A percentile compares a stretch with the other conserved stretches of the same genome.
phyloP scores from a whole-genome alignment of 331 rosid genomes.

The Malus hybrid region DNA sequence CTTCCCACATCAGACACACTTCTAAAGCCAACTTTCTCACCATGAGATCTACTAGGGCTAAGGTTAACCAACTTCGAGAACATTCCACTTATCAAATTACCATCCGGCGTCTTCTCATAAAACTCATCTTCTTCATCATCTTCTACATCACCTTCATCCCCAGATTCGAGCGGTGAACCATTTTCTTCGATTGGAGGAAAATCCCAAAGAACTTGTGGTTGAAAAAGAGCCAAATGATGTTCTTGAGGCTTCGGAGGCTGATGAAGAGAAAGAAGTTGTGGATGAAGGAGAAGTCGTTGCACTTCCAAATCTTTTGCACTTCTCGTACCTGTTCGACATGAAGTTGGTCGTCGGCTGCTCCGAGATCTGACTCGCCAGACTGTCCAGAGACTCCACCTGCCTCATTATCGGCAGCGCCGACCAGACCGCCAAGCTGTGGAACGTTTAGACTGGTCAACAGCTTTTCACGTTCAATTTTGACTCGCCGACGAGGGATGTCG shows the following conservation, averaged over 20 bases:
- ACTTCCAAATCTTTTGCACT: constrained; percentile 38
- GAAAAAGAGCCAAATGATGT: constrained; percentile 47
- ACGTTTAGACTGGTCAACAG: constrained; percentile 71
- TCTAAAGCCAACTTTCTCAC: constrained; percentile 28
- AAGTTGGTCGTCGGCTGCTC: too few relatives aligned
- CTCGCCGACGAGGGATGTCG: constrained; percentile 79
- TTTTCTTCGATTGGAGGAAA: constrained; percentile 29
- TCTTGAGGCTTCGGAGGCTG: constrained; percentile 19
- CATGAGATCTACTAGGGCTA: neutral
- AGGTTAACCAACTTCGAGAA: constrained; percentile 38
- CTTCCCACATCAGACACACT: constrained; percentile 48
- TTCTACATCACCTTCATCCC: constrained; percentile 11
- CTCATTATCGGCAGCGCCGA: constrained; percentile 86
- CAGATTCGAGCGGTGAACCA: constrained; percentile 26
- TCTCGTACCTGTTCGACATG: too few relatives aligned
- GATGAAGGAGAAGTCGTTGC: constrained; percentile 17
- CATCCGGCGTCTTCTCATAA: constrained; percentile 29
- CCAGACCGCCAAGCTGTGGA: constrained; percentile 69
- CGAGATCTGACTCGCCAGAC: too few relatives aligned
- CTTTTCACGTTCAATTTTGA: constrained; percentile 62
- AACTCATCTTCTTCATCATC: constrained; percentile 13
- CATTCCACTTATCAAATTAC: constrained; percentile 30
- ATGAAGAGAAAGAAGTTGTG: constrained; percentile 9
- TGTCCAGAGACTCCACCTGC: constrained; percentile 63
- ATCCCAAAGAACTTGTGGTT: constrained; percentile 31